These are phyloP conservation scores for Russula vinacea DNA, from an alignment of 768 basidiomycete genomes.

Conservation along the genomic window DNA sequence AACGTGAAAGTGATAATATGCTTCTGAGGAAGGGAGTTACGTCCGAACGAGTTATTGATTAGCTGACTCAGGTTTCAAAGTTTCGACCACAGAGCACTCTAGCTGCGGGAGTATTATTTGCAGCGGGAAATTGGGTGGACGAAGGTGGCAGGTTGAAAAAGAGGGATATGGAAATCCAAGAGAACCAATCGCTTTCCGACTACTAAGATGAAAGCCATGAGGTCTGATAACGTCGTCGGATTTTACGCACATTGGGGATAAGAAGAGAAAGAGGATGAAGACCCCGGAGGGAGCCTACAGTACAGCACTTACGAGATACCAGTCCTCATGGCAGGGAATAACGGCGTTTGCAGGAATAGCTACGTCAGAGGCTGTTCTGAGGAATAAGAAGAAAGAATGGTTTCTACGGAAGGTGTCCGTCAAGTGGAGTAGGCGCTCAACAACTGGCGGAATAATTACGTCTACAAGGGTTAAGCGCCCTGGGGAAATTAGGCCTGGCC, in stretches of 20 bases:
- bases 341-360: conserved; percentile 19
- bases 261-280: conserved; percentile 14
- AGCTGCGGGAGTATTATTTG: background rate
- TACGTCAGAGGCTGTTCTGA: conserved; percentile 26
- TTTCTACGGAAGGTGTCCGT: conserved; percentile 11
- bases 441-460: conserved; percentile 20
- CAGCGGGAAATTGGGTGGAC: conserved; percentile 9
- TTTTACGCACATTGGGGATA: conserved; percentile 13
- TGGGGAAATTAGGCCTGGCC: conserved; percentile 23
- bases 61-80: background rate
- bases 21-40: background rate
- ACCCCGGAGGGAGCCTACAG: conserved; percentile 11
- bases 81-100: background rate
- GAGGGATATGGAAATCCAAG: conserved; percentile 10
- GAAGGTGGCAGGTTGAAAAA: background rate
- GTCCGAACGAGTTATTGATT: conserved; percentile 7
- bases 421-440: conserved; percentile 11
- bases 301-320: conserved; percentile 18
- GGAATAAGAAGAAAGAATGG: conserved; percentile 3
- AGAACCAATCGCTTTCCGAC: background rate
- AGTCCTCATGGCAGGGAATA: conserved; percentile 13
- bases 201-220: conserved; percentile 5
- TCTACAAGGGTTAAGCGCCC: conserved; percentile 17
- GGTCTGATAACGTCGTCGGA: conserved; percentile 14
- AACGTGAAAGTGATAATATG: background rate